Percentiles rank a stretch among this genome's conserved stretches.
Evolutionary conservation across 768 basidiomycete species (phyloP).

Genomic region (Suillus plorans): DNA sequence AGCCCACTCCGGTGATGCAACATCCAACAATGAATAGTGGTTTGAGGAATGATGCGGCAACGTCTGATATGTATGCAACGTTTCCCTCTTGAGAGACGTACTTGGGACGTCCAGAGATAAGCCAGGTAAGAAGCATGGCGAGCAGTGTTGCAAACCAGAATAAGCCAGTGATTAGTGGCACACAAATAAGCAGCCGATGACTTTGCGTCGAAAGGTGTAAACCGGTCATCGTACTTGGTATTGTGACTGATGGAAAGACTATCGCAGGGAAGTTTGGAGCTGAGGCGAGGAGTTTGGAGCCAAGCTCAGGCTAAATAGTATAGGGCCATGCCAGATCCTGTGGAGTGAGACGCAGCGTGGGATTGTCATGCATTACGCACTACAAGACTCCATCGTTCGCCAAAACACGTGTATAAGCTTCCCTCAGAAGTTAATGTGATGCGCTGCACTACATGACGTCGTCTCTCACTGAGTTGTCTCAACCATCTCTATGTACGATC

Average conservation of each 20-base stretch:
- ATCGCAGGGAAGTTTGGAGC: background rate
- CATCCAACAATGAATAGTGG: constrained; percentile 73
- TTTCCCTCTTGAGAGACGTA: constrained; percentile 51
- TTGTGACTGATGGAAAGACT: background rate
- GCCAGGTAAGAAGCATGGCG: constrained; percentile 73
- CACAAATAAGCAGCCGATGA: constrained; percentile 64
- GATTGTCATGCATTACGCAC: no score
- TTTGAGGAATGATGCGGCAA: constrained; percentile 73
- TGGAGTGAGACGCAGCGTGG: no score
- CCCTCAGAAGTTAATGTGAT: no score
- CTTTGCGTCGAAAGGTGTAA: constrained; percentile 13
- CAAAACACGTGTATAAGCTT: no score
- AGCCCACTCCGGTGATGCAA: constrained; percentile 58
- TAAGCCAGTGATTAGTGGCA: constrained; percentile 57
- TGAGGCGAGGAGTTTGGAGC: no score
- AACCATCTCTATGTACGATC: no score
- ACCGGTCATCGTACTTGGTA: constrained; percentile 14
- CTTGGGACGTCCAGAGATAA: constrained; percentile 54
- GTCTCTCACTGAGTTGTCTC: no score
- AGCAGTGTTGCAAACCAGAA: constrained; percentile 74
- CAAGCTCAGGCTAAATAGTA: no score
- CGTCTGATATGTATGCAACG: constrained; percentile 76
- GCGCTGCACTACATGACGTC: no score
- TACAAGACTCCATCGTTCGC: no score
- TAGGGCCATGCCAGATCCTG: no score